These are phyloP conservation scores for Pezizomycotina sp. DNA, from an alignment of 2,329 filamentous ascomycete species.

Conservation along the genomic window DNA sequence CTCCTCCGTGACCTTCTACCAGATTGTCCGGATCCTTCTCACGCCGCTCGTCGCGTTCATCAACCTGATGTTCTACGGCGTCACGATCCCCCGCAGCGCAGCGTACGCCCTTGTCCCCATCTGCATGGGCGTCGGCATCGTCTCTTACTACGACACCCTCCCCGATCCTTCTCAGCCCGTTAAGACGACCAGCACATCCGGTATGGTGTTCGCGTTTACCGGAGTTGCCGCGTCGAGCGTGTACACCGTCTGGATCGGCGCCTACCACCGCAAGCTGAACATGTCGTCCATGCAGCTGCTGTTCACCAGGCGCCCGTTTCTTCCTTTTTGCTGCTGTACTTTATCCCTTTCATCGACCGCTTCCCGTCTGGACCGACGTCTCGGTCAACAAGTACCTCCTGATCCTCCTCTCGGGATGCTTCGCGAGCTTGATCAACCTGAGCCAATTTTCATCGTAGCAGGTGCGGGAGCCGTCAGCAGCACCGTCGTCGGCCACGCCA, in stretches of 20 bases:
- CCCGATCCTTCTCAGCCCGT: constrained; percentile 34
- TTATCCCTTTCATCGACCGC: constrained; percentile 48
- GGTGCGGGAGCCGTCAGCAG: constrained; percentile 45
- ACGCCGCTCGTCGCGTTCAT: constrained; percentile 49
- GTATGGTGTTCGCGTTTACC: constrained; percentile 46
- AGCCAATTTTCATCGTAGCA: constrained; percentile 39
- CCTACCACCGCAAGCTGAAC: constrained; percentile 47
- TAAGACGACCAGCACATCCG: constrained; percentile 41
- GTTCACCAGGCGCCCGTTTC: constrained; percentile 49
- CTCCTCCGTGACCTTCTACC: constrained; percentile 53
- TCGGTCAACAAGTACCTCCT: constrained; percentile 39
- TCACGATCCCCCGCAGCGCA: constrained; percentile 40
- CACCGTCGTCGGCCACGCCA: constrained; percentile 49
- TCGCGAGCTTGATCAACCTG: constrained; percentile 49
- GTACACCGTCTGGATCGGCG: constrained; percentile 53
- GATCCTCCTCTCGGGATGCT: constrained; percentile 44
- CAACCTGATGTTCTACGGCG: constrained; percentile 45
- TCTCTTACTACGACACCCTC: constrained; percentile 52
- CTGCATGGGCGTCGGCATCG: constrained; percentile 47
- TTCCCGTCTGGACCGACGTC: constrained; percentile 41
- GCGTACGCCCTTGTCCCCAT: constrained; percentile 41
- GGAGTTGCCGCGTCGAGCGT: constrained; percentile 49
- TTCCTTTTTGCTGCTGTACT: constrained; percentile 45
- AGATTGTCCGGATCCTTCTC: constrained; percentile 49
- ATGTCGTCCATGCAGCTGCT: constrained; percentile 54